A percentile compares a stretch with the other conserved stretches of the same genome.
Conservation (phyloP, 805 yeast species). For the Saturnispora halmiae region DNA sequence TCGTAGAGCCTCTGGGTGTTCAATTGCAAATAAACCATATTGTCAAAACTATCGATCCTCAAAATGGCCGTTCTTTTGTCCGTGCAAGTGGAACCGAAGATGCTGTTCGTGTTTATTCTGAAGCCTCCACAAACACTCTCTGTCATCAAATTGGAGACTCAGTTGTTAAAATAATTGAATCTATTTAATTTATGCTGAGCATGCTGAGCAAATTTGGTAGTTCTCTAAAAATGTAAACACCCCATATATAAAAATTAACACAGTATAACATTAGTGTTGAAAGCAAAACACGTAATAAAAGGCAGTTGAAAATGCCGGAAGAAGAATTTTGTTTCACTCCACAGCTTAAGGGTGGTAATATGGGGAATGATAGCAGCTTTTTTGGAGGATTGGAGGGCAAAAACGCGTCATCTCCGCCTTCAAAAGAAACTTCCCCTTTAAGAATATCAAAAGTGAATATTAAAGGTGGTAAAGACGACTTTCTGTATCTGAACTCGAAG, state of each 20-base stretch:
- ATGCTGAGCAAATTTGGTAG: too few relatives aligned
- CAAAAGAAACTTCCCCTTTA: constrained; percentile 24
- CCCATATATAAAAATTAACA: too few relatives aligned
- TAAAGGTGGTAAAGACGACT: constrained; percentile 20
- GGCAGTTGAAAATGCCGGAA: too few relatives aligned
- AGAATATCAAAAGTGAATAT: constrained; percentile 1
- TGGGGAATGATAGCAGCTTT: too few relatives aligned
- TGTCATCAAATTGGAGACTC: constrained; percentile 38
- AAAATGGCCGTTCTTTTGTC: constrained; percentile 76
- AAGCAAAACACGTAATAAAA: too few relatives aligned
- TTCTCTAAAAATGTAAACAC: too few relatives aligned
- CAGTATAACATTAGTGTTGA: too few relatives aligned
- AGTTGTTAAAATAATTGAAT: constrained; percentile 13
- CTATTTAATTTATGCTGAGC: background rate
- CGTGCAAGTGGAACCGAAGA: constrained; percentile 98
- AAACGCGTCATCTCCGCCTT: too few relatives aligned
- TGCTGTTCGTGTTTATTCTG: constrained; percentile 93
- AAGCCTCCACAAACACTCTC: constrained; percentile 49
- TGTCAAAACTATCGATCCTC: constrained; percentile 34
- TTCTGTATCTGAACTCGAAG: constrained; percentile 20
- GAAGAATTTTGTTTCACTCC: constrained; percentile 4
- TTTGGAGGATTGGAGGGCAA: too few relatives aligned
- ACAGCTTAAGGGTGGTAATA: background rate
- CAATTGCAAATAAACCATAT: constrained; percentile 62
- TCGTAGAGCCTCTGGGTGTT: constrained; percentile 68